Percentiles rank a stretch among this genome's conserved stretches.
Evolutionary conservation across 441 rosid species (phyloP).

Genomic region (Adansonia rubrostipa): DNA sequence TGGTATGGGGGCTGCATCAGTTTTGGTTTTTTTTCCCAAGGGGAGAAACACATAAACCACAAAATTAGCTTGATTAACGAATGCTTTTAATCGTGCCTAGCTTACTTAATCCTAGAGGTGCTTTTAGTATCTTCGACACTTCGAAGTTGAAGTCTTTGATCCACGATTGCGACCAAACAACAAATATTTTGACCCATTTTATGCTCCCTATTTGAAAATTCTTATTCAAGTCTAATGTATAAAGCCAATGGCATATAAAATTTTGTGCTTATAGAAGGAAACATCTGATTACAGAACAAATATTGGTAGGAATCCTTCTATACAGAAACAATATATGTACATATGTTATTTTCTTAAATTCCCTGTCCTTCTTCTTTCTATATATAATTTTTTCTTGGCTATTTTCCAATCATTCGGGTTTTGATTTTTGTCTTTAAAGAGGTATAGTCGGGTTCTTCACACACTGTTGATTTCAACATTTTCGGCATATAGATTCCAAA

Average conservation of each 20-base stretch:
- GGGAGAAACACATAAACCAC: background rate
- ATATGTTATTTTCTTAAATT: constrained; percentile 24
- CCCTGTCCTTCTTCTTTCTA: constrained; percentile 19
- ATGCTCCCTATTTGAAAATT: constrained; percentile 1
- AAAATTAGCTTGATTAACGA: background rate
- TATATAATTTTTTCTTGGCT: background rate
- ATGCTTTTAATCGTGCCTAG: background rate
- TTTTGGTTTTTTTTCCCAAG: background rate
- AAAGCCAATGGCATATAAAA: constrained; percentile 22
- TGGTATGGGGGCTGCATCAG: background rate
- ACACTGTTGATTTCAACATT: constrained; percentile 17
- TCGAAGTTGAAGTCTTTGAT: constrained; percentile 10
- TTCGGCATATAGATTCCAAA: background rate
- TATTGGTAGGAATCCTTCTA: constrained; percentile 34
- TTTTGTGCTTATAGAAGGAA: constrained; percentile 39
- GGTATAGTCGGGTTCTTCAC: constrained; percentile 25
- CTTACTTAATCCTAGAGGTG: no score
- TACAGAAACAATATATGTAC: background rate
- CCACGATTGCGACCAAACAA: constrained; percentile 27
- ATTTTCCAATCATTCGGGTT: constrained; percentile 32
- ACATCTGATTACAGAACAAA: constrained; percentile 40
- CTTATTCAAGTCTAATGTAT: constrained; percentile 14
- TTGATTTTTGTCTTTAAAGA: constrained; percentile 27
- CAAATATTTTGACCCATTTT: constrained; percentile 20
- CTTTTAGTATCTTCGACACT: background rate